Percentiles rank a stretch among this genome's conserved stretches.
phyloP scores from a whole-genome alignment of 257 asterid genomes.

The Solanum phureja region DNA sequence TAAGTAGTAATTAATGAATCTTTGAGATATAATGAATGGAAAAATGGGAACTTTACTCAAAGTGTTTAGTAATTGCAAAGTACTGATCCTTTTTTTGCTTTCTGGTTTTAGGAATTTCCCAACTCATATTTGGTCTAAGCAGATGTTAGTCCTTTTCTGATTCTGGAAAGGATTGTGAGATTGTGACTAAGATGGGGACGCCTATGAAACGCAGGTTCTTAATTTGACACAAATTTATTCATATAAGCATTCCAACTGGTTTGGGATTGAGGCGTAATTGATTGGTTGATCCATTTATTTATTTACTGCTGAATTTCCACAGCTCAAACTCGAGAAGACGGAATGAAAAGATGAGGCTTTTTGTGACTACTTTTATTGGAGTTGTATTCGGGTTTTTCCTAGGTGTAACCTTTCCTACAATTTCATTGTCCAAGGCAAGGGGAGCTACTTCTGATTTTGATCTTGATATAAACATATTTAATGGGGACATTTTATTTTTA shows the following conservation, averaged over 20 bases:
- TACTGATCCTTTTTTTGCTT: background rate
- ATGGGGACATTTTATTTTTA: background rate
- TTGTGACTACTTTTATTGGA: constrained; percentile 63
- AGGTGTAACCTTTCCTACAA: constrained; percentile 79
- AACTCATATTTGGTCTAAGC: background rate
- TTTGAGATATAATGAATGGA: background rate
- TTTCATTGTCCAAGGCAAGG: constrained; percentile 65
- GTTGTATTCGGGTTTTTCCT: constrained; percentile 67
- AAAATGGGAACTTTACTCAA: background rate
- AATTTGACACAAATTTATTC: background rate
- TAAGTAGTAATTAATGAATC: background rate
- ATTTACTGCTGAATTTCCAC: constrained; percentile 15
- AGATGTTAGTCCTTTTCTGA: background rate
- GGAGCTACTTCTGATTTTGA: background rate
- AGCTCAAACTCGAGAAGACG: constrained; percentile 47
- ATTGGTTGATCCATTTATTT: background rate
- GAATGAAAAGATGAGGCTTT: constrained; percentile 68
- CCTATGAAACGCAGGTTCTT: constrained; percentile 27
- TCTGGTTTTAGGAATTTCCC: background rate
- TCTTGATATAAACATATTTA: background rate
- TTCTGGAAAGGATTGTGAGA: constrained; percentile 4
- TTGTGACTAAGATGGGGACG: constrained; percentile 23
- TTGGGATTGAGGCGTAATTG: background rate
- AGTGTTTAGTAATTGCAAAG: background rate
- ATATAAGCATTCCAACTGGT: background rate